Percentiles rank a stretch among this genome's conserved stretches.
phyloP scores from a whole-genome alignment of 768 basidiomycete genomes.

The Boletus tomentosulus region DNA sequence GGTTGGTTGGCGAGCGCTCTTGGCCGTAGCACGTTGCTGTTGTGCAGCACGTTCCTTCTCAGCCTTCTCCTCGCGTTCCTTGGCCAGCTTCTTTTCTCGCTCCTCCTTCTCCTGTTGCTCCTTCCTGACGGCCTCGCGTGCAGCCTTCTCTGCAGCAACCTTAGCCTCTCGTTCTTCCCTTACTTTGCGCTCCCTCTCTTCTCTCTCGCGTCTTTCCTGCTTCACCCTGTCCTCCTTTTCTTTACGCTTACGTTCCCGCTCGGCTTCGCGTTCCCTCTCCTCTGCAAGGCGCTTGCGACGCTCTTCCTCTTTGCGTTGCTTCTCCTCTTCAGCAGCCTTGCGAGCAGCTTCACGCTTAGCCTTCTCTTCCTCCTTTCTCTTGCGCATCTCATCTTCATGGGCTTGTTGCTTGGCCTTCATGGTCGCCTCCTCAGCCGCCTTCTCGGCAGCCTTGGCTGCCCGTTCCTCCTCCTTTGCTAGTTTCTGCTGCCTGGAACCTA shows the following conservation, averaged over 20 bases:
- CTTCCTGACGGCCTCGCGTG: slow-evolving; percentile 34
- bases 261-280: slow-evolving; percentile 76
- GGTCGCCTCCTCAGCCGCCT: slow-evolving; percentile 82
- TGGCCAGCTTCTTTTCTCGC: slow-evolving; percentile 60
- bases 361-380: slow-evolving; percentile 87
- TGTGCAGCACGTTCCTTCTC: slow-evolving; percentile 43
- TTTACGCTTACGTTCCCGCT: slow-evolving; percentile 68
- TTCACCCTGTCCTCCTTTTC: slow-evolving; percentile 66
- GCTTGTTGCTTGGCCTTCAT: slow-evolving; percentile 70
- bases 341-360: slow-evolving; percentile 68
- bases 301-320: slow-evolving; percentile 79
- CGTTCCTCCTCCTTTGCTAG: slow-evolving; percentile 89
- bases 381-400: slow-evolving; percentile 75
- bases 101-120: slow-evolving; percentile 60
- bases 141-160: slow-evolving; percentile 45
- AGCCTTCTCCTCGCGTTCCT: slow-evolving; percentile 59
- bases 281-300: slow-evolving; percentile 68
- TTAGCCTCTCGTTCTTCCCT: slow-evolving; percentile 64
- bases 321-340: slow-evolving; percentile 80
- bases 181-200: slow-evolving; percentile 60
- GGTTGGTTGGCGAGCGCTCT: slow-evolving; percentile 45
- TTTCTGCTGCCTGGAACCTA: slow-evolving; percentile 71
- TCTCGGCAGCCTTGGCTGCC: slow-evolving; percentile 77
- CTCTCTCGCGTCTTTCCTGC: slow-evolving; percentile 49
- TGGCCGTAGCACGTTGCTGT: slow-evolving; percentile 49